Percentiles rank a stretch among this genome's conserved stretches.
Evolutionary conservation across 352 stramenopile genomes (phyloP).

Genomic region (Globisporangium heterothallicum): DNA sequence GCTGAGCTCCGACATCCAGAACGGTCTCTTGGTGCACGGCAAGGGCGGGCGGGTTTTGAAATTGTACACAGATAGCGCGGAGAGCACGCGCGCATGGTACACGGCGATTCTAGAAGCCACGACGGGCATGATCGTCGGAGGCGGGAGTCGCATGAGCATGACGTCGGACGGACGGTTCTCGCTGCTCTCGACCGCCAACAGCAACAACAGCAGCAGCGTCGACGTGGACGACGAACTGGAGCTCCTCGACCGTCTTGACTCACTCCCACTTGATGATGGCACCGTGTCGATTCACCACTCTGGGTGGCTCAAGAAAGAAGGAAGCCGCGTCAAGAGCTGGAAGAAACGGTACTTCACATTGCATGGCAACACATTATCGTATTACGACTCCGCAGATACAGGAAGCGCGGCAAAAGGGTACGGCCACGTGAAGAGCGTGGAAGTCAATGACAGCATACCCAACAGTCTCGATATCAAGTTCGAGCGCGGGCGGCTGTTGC

Average conservation of each 20-base stretch:
- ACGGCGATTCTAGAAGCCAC: constrained; percentile 72
- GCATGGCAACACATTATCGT: constrained; percentile 71
- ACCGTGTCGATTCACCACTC: constrained; percentile 55
- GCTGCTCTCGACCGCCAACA: constrained; percentile 25
- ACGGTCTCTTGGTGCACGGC: constrained; percentile 75
- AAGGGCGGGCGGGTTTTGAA: constrained; percentile 79
- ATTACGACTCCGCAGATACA: constrained; percentile 77
- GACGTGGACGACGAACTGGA: constrained; percentile 54
- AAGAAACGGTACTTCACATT: constrained; percentile 78
- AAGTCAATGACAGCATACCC: constrained; percentile 54
- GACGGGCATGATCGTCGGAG: constrained; percentile 8
- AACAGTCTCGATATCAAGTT: constrained; percentile 76
- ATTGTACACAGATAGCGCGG: constrained; percentile 76
- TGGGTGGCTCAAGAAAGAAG: constrained; percentile 79
- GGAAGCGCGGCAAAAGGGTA: constrained; percentile 73
- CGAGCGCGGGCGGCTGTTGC: constrained; percentile 65
- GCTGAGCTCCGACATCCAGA: constrained; percentile 76
- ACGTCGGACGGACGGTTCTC: constrained; percentile 31
- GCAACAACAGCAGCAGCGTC: constrained; percentile 20
- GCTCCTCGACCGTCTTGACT: constrained; percentile 50
- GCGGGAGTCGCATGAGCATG: constrained; percentile 12
- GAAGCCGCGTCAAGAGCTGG: constrained; percentile 74
- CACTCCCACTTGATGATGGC: constrained; percentile 41
- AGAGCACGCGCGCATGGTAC: constrained; percentile 68
- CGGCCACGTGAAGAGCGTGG: constrained; percentile 66